Evolutionary conservation across 495 filamentous ascomycete species (phyloP), one percentile per base, ranked within the genome.

Genomic region (Trichoderma reesei): DNA sequence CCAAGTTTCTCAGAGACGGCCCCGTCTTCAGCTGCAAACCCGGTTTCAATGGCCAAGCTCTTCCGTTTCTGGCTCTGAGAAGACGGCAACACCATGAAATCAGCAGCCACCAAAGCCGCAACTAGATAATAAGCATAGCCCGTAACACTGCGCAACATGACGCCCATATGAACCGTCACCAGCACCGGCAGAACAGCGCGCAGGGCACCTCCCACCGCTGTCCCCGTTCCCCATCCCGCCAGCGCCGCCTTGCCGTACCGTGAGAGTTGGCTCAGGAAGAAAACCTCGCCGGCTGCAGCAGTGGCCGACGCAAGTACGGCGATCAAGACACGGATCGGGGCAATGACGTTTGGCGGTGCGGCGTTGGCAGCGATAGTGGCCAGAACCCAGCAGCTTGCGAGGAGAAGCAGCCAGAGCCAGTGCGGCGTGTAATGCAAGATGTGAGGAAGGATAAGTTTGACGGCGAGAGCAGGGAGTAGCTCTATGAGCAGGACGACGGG

Each of bases 181-280:
- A 44, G 0, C 10, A 18, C 31, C 9, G 61, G 61, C 18, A 63
- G 41, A 3, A 63, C 9, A 5, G 41, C 38, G 14, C 39, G 31
- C 18, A 46, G 0, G 8, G 18, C 39, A 38, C 61, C 41, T 8
- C 39, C 61, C 7, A 31, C n/a, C 2, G 33, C 61, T 2, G 41
- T 63, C 5, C 61, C 61, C 0, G 41, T 18, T 41, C 61, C 61
- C 61, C 61, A 63, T 41, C 61, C 61, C 14, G 41, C 61, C n/a
- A 63, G 26, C 16, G 38, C 61, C 5, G 18, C 13, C 61, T 63
- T 63, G 41, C 61, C 61, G 8, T 63, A 63, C 1, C 5, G 8
- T 0, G 38, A 34, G 31, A 63, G 41, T 41, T 42, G 37, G 20
- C 61, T 38, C 41, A 46, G 33, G n/a, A 41, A 63, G 39, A 46